A percentile compares a stretch with the other conserved stretches of the same genome.
phyloP scores from a whole-genome alignment of 345 rosid genomes.

The Erucastrum elatum region DNA sequence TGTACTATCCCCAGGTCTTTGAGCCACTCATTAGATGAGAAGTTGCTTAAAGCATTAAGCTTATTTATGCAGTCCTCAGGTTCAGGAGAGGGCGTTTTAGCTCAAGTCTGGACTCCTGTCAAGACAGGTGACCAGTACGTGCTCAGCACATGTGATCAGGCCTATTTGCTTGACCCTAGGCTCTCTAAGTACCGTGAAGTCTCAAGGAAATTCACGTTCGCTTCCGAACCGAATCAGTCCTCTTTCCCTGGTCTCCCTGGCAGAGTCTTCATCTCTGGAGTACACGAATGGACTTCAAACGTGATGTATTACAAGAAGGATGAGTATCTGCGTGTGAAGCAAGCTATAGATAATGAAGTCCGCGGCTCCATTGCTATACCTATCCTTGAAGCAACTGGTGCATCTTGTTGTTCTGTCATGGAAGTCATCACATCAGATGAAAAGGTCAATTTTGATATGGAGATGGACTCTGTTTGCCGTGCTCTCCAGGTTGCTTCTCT shows the following conservation, averaged over 20 bases:
- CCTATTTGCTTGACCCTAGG: constrained; percentile 77
- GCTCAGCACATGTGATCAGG: constrained; percentile 76
- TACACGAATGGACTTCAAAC: constrained; percentile 96
- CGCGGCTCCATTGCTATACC: constrained; percentile 87
- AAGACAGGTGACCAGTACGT: constrained; percentile 60
- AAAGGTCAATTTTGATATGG: constrained; percentile 70
- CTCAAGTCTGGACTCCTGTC: constrained; percentile 84
- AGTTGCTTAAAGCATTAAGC: constrained; percentile 83
- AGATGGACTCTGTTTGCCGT: constrained; percentile 65
- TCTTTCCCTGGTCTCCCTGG: constrained; percentile 82
- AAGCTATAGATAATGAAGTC: constrained; percentile 68
- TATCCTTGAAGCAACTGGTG: constrained; percentile 51
- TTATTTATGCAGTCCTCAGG: constrained; percentile 68
- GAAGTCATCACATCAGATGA: constrained; percentile 81
- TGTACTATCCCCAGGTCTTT: constrained; percentile 47
- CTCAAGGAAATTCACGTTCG: constrained; percentile 72
- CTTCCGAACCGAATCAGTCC: constrained; percentile 59
- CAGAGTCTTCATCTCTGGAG: constrained; percentile 76
- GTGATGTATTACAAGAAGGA: constrained; percentile 57
- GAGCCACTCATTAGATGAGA: constrained; percentile 65
- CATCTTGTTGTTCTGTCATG: constrained; percentile 76
- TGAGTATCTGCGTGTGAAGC: constrained; percentile 72
- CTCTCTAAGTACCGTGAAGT: constrained; percentile 89
- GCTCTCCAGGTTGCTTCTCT: constrained; percentile 74
- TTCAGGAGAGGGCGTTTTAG: constrained; percentile 77